Conservation (phyloP, 192 early-diverging fungal species). For the Gaertneriomyces sp. region DNA sequence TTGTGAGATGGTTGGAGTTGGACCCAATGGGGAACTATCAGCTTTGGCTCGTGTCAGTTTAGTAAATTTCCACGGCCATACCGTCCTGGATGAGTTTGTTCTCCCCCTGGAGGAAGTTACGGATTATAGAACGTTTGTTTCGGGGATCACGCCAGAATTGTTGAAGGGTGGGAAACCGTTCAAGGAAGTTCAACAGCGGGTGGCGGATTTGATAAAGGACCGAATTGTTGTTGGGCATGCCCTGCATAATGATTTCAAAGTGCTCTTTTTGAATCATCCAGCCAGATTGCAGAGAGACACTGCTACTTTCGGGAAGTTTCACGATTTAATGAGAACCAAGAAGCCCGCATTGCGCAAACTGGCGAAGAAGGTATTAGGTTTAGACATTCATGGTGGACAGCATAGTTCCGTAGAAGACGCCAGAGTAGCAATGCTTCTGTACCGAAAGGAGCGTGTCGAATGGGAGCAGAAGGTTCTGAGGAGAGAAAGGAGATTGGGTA, state of each 20-base stretch:
- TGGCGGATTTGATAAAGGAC: slow-evolving; percentile 79
- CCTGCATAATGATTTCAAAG: slow-evolving; percentile 79
- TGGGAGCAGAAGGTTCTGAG: slow-evolving; percentile 66
- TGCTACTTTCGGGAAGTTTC: slow-evolving; percentile 70
- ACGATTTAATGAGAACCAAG: slow-evolving; percentile 58
- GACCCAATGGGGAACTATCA: slow-evolving; percentile 75
- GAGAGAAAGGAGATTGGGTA: slow-evolving; percentile 29
- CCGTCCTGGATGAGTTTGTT: slow-evolving; percentile 83
- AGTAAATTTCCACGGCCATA: slow-evolving; percentile 90
- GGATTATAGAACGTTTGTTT: slow-evolving; percentile 88
- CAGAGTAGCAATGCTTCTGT: slow-evolving; percentile 82
- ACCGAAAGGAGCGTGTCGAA: slow-evolving; percentile 71
- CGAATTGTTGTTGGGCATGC: slow-evolving; percentile 90
- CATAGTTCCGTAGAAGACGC: slow-evolving; percentile 94
- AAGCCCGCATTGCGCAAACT: slow-evolving; percentile 71
- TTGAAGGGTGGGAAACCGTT: slow-evolving; percentile 68
- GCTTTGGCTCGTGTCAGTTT: slow-evolving; percentile 85
- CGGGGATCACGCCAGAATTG: slow-evolving; percentile 81
- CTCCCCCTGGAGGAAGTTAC: slow-evolving; percentile 77
- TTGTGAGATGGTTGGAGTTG: slow-evolving; percentile 99
- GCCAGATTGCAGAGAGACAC: slow-evolving; percentile 78
- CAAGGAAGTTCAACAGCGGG: slow-evolving; percentile 71
- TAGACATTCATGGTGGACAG: slow-evolving; percentile 81
- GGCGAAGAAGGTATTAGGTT: slow-evolving; percentile 66
- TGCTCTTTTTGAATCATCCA: slow-evolving; percentile 80